Conservation (phyloP, 2,329 filamentous ascomycete species). For the Apiospora malaysiana region DNA sequence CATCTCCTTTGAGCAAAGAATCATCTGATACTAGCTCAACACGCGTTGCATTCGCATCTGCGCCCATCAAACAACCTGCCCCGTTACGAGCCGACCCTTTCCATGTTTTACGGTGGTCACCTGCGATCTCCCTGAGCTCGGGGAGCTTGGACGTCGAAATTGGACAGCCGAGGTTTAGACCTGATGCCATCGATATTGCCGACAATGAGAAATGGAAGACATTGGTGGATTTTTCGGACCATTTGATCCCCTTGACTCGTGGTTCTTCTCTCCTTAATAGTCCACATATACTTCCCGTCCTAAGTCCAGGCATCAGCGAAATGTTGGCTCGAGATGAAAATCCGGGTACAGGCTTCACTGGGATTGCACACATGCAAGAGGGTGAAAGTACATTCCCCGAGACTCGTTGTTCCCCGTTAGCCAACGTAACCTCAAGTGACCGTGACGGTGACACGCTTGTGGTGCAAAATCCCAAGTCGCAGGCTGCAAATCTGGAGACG, state of each 20-base stretch:
- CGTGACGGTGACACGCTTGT: not conserved
- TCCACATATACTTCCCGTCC: not conserved
- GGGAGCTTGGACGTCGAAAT: slow-evolving; percentile 37
- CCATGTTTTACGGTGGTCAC: slow-evolving; percentile 35
- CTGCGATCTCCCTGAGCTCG: slow-evolving; percentile 30
- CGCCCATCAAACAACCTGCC: slow-evolving; percentile 33
- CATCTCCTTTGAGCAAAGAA: not conserved
- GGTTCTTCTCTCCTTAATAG: slow-evolving; percentile 25
- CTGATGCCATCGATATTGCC: slow-evolving; percentile 17
- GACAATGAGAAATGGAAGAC: slow-evolving; percentile 23
- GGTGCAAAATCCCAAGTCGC: not conserved
- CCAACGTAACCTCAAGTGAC: not conserved
- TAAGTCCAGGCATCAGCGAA: slow-evolving; percentile 22
- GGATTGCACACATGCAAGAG: not conserved
- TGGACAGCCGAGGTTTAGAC: slow-evolving; percentile 32
- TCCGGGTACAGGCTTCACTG: not conserved
- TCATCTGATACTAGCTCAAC: slow-evolving; percentile 23
- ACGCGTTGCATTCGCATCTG: slow-evolving; percentile 33
- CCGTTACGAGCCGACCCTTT: slow-evolving; percentile 33
- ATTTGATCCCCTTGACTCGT: slow-evolving; percentile 23
- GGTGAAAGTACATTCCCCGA: not conserved
- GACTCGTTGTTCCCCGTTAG: not conserved
- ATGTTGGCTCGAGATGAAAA: not conserved
- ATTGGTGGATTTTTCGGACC: slow-evolving; percentile 1
- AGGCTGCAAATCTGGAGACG: not conserved